Base-by-base conservation (phyloP, 768 basidiomycete species). In the Naganishia kalamii region DNA sequence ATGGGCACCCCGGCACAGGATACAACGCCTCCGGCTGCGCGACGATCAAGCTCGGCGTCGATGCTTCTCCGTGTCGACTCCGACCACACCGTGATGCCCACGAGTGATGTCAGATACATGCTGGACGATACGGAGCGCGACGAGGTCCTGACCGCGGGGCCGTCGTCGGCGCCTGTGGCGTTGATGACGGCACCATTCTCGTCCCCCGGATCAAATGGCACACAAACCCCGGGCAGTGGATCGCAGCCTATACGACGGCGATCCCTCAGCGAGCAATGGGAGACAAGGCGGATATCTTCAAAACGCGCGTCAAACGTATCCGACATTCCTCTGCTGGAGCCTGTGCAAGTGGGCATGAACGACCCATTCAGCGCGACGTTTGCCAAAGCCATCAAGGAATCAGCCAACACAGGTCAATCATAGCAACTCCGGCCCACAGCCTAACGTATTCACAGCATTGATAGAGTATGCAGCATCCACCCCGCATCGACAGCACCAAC, bases 281-380 rank as follows among this genome's bases (percentile, higher is more conserved):
- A 57, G 19, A 41, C 54, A 4, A 41, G 54, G 54, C 33, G 23
- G 23, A 4, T 35, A 1, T 41, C n/a, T 21, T n/a, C 32, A 15
- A 4, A 40, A 35, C 35, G 12, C 12, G 27, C 3, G 5, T n/a
- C n/a, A n/a, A n/a, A n/a, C n/a, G 54, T 23, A 23, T 17, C n/a
- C 1, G 8, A 21, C 19, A 57, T 37, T 25, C 32, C 54, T 21
- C 27, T 43, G 40, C 40, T 64, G 8, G 51, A 64, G 27, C 63
- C 63, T 2, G 63, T 64, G 19, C 50, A 64, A 35, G 40, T 64
- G 7, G 63, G 63, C 4, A 64, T 64, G 63, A 64, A 44, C 19
- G 63, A 64, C 29, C 50, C 50, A 11, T 64, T 64, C 51, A 52
- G 50, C 19, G 63, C 63, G n/a, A 64, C 49, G 19, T 64, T 64